phyloP scores from a whole-genome alignment of 2,329 filamentous ascomycete species.

The Diatrype stigma region DNA sequence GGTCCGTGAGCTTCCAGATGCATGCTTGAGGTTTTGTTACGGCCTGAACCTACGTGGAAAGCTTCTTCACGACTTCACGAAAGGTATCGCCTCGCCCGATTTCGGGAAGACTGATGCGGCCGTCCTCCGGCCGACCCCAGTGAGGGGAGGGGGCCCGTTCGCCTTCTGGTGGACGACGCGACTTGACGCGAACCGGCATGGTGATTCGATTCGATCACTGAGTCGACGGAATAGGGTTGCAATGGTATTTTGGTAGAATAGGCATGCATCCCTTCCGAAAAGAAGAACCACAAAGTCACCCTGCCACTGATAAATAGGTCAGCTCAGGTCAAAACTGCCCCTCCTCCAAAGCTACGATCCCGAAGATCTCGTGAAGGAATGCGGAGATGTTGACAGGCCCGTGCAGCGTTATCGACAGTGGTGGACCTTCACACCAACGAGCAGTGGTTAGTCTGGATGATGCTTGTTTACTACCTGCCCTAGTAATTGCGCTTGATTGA shows the following conservation, averaged over 20 bases:
- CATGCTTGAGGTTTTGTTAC: background rate
- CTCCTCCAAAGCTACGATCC: background rate
- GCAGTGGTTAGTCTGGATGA: no score
- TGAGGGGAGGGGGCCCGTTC: slow-evolving; percentile 34
- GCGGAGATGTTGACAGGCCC: background rate
- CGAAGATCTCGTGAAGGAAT: background rate
- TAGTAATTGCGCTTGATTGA: background rate
- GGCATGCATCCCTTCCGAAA: background rate
- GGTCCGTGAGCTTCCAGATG: slow-evolving; percentile 10
- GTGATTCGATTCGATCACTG: background rate
- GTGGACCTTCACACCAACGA: background rate
- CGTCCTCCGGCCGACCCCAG: slow-evolving; percentile 18
- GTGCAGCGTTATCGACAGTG: background rate
- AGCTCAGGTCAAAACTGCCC: background rate
- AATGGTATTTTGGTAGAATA: background rate
- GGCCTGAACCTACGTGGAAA: slow-evolving; percentile 50
- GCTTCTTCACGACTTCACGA: slow-evolving; percentile 61
- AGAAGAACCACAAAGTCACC: background rate
- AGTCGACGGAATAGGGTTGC: background rate
- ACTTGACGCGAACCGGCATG: slow-evolving; percentile 40
- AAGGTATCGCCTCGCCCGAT: slow-evolving; percentile 58
- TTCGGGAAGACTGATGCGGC: slow-evolving; percentile 42
- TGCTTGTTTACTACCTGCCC: no score
- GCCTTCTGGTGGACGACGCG: slow-evolving; percentile 24
- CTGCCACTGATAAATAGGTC: background rate